Evolutionary conservation across 208 protist species (phyloP), one percentile per base, ranked within the genome.

Genomic region (Leishmania amazonensis): DNA sequence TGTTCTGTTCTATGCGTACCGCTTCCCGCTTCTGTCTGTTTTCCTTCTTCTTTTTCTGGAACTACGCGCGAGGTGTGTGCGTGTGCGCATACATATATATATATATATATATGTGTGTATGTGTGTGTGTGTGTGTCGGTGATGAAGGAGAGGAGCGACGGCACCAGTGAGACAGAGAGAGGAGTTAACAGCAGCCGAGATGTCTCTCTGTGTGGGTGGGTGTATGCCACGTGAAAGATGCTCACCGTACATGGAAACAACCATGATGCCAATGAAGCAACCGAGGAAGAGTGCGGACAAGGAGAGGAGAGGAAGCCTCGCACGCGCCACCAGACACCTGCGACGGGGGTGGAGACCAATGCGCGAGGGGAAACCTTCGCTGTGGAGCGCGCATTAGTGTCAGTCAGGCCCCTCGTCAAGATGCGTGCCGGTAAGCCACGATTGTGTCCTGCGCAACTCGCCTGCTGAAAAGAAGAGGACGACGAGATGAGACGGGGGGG

Each of bases 31-130:
- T 72, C 38, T n/a, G 15, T 0, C 35, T 47, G 17, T 31, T 19
- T 35, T 13, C 40, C 70, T 76, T 45, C 67, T 77, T 78, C 64
- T n/a, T 54, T 54, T 75, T 81, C 54, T 78, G 9, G 47, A 74
- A 54, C 24, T 53, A 31, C 21, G 45, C 70, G 17, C 70, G 31
- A 28, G 0, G 15, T 68, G 62, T 42, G 62, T 38, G 62, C 0
- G 15, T 67, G n/a, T 17, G 13, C 40, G 31, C 15, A 38, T 15
- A 21, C 4, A 13, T 54, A 11, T 21, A 15, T 21, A 3, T 54
- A 15, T 5, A 15, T 54, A 15, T 54, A 15, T 13, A 6, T 53
- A 7, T 3, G 47, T 53, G 49, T 1, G 49, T n/a, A n/a, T 11
- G 49, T 53, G 8, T 1, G 49, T 0, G 51, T 49, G 47, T 35